phyloP scores from a whole-genome alignment of 2,329 filamentous ascomycete genomes.

The Lachnellula cervina region DNA sequence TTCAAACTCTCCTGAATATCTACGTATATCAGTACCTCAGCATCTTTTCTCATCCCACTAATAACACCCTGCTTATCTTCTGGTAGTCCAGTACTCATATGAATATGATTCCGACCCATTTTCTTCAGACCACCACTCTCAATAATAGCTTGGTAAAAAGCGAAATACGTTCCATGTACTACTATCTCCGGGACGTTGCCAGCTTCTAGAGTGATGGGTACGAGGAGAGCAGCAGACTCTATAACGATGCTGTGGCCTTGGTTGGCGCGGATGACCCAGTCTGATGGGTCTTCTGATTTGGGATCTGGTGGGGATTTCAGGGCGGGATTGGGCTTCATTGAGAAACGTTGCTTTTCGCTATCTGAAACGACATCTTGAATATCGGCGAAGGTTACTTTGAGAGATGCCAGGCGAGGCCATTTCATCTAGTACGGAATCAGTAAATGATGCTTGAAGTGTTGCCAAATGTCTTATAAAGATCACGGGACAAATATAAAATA shows the following conservation, averaged over 20 bases:
- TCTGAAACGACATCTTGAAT: conserved; percentile 62
- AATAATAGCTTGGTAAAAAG: conserved; percentile 71
- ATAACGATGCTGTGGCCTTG: conserved; percentile 85
- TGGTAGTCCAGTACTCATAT: conserved; percentile 75
- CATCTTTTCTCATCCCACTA: conserved; percentile 74
- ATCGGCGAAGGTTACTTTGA: conserved; percentile 72
- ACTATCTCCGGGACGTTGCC: conserved; percentile 60
- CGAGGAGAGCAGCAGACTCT: conserved; percentile 66
- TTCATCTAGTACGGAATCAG: conserved; percentile 21
- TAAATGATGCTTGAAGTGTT: background rate
- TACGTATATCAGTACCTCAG: conserved; percentile 73
- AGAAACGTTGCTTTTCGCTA: conserved; percentile 90
- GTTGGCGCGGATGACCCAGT: conserved; percentile 89
- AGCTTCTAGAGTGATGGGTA: conserved; percentile 56
- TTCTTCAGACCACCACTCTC: conserved; percentile 69
- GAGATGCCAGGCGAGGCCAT: conserved; percentile 50
- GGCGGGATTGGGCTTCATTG: conserved; percentile 55
- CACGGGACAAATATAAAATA: conserved; percentile 1
- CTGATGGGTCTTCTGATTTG: conserved; percentile 45
- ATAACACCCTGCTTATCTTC: conserved; percentile 46
- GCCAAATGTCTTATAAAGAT: background rate
- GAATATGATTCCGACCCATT: conserved; percentile 85
- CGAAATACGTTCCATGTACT: conserved; percentile 85
- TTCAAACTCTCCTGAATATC: conserved; percentile 63
- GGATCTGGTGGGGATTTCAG: conserved; percentile 19